phyloP scores from a whole-genome alignment of 179 eudicot genomes.

The Drosera spatulata region DNA sequence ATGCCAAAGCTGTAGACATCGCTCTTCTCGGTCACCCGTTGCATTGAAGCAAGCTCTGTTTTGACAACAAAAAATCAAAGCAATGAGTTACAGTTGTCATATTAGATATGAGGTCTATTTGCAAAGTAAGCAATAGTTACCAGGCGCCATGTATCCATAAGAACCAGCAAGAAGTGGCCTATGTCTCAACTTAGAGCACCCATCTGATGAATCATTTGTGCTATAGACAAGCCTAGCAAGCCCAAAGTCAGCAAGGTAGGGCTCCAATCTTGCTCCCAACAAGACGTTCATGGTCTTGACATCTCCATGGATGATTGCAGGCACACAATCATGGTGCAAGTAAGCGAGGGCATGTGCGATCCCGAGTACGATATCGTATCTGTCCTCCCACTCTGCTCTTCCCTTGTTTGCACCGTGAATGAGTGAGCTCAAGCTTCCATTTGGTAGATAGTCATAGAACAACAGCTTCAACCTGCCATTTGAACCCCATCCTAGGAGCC shows the following conservation, averaged over 20 bases:
- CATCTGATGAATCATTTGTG: slow-evolving; percentile 9
- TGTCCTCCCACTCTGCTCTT: slow-evolving; percentile 76
- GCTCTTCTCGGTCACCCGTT: slow-evolving; percentile 67
- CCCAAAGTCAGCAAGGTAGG: slow-evolving; percentile 89
- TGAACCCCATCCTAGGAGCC: slow-evolving; percentile 86
- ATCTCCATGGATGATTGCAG: slow-evolving; percentile 77
- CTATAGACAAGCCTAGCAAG: slow-evolving; percentile 50
- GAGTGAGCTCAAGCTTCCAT: slow-evolving; percentile 82
- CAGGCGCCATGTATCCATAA: slow-evolving; percentile 97
- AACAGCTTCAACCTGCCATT: slow-evolving; percentile 48
- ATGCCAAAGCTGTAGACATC: slow-evolving; percentile 93
- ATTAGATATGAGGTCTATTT: too few species aligned
- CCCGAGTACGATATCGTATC: slow-evolving; percentile 63
- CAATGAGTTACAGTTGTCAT: background rate
- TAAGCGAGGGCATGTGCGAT: slow-evolving; percentile 84
- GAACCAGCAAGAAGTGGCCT: slow-evolving; percentile 81
- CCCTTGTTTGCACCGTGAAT: slow-evolving; percentile 68
- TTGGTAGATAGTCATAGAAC: slow-evolving; percentile 77
- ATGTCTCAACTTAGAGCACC: slow-evolving; percentile 29
- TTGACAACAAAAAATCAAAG: slow-evolving; percentile 2
- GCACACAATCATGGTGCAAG: slow-evolving; percentile 85
- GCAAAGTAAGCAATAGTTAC: slow-evolving; percentile 17
- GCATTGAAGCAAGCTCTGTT: slow-evolving; percentile 71
- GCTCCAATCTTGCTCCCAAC: slow-evolving; percentile 57
- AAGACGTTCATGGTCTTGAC: slow-evolving; percentile 89